Evolutionary conservation across 2,329 filamentous ascomycete species (phyloP).

Genomic region (Rutstroemia sp.): DNA sequence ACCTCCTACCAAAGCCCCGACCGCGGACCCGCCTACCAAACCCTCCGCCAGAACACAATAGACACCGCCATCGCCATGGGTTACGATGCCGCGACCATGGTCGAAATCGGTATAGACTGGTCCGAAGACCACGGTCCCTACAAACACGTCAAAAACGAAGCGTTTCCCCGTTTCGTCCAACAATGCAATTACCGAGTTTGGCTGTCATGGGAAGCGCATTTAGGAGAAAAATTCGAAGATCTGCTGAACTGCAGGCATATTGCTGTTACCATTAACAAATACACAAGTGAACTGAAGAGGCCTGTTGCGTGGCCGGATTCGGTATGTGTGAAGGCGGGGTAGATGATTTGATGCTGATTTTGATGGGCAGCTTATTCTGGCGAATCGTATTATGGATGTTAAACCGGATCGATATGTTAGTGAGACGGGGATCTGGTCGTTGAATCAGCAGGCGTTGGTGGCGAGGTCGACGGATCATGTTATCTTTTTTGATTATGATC

Average conservation of each 20-base stretch:
- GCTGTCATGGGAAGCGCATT: not conserved
- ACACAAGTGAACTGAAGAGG: not conserved
- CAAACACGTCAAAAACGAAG: not conserved
- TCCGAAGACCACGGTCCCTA: constrained; percentile 4
- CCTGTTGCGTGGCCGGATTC: not conserved
- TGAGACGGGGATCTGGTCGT: not conserved
- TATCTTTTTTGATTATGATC: not conserved
- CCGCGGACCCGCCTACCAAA: constrained; percentile 1
- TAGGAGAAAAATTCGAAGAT: constrained; percentile 6
- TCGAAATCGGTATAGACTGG: constrained; percentile 6
- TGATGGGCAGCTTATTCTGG: not conserved
- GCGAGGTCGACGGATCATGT: not conserved
- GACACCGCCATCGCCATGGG: constrained; percentile 7
- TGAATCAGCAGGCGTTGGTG: not conserved
- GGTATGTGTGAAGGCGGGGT: not conserved
- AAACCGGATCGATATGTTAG: constrained; percentile 1
- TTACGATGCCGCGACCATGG: constrained; percentile 9
- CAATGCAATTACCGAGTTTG: constrained; percentile 2
- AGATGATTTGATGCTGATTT: not conserved
- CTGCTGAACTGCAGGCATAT: not conserved
- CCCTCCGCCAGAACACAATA: constrained; percentile 1
- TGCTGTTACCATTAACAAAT: not conserved
- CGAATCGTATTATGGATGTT: not conserved
- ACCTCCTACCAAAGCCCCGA: constrained; percentile 7
- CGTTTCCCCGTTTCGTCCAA: not conserved